phyloP scores from a whole-genome alignment of 495 filamentous ascomycete species.

The Talaromyces proteolyticus region DNA sequence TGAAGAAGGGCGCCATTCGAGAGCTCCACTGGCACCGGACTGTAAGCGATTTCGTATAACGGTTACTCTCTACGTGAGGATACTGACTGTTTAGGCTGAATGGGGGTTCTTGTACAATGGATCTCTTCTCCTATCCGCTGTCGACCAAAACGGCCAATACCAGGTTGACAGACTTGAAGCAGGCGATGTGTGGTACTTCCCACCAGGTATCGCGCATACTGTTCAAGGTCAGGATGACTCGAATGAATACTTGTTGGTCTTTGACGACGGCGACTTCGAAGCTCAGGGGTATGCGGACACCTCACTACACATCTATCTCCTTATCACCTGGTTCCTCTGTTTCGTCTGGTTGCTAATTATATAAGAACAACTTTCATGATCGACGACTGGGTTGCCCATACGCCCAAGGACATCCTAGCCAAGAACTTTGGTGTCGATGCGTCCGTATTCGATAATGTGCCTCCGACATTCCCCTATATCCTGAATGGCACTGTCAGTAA shows the following conservation, averaged over 20 bases:
- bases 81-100: constrained; percentile 41
- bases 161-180: constrained; percentile 47
- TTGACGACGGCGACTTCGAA: constrained; percentile 55
- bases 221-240: constrained; percentile 52
- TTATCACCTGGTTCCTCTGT: neutral
- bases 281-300: constrained; percentile 21
- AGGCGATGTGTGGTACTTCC: constrained; percentile 66
- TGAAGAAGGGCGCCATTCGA: constrained; percentile 55
- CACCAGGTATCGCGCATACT: constrained; percentile 57
- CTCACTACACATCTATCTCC: neutral
- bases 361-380: constrained; percentile 55
- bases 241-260: constrained; percentile 61
- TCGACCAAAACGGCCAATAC: constrained; percentile 53
- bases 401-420: constrained; percentile 52
- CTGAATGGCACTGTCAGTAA: constrained; percentile 46
- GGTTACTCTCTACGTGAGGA: neutral
- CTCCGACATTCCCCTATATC: constrained; percentile 55
- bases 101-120: constrained; percentile 60
- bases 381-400: constrained; percentile 60
- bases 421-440: constrained; percentile 58
- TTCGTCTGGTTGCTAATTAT: neutral
- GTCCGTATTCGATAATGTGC: constrained; percentile 51
- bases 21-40: constrained; percentile 65
- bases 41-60: constrained; percentile 25
- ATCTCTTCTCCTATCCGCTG: constrained; percentile 48